These are phyloP conservation scores for Psilocybe tampanensis DNA, from an alignment of 768 basidiomycete species.

Conservation along the genomic window DNA sequence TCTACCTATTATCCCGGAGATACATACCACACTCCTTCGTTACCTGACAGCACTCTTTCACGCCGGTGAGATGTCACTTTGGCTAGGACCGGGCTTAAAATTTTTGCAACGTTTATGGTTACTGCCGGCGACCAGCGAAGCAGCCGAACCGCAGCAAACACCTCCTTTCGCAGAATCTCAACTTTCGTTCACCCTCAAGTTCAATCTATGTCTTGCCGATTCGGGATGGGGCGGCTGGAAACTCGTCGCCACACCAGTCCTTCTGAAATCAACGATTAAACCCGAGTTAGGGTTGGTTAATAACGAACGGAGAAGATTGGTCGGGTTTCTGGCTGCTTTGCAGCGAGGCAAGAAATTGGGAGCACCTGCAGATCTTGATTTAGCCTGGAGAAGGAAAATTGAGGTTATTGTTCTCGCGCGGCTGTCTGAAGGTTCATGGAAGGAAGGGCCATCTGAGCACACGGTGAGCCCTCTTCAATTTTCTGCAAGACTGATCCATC, in stretches of 20 bases:
- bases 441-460: conserved; percentile 32
- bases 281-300: conserved; percentile 42
- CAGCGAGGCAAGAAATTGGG: conserved; percentile 49
- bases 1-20: conserved; percentile 28
- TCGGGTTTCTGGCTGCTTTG: conserved; percentile 55
- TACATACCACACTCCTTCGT: conserved; percentile 38
- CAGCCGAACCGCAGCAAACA: not conserved
- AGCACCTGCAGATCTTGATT: conserved; percentile 45
- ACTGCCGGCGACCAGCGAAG: conserved; percentile 15
- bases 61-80: conserved; percentile 48
- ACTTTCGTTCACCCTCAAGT: conserved; percentile 46
- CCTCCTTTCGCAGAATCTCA: conserved; percentile 4
- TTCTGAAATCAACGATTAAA: conserved; percentile 50
- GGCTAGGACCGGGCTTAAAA: conserved; percentile 56
- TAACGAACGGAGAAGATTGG: conserved; percentile 38
- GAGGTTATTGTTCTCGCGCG: conserved; percentile 49
- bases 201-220: conserved; percentile 65
- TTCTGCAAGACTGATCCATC: conserved; percentile 1
- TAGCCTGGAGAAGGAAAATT: conserved; percentile 58
- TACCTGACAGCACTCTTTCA: conserved; percentile 41
- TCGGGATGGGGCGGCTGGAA: conserved; percentile 81
- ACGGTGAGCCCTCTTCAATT: conserved; percentile 35
- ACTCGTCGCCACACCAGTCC: conserved; percentile 58
- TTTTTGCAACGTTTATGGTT: conserved; percentile 57
- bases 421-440: conserved; percentile 43